phyloP scores from a whole-genome alignment of 2,329 filamentous ascomycete genomes.

The Mycogone perniciosa region DNA sequence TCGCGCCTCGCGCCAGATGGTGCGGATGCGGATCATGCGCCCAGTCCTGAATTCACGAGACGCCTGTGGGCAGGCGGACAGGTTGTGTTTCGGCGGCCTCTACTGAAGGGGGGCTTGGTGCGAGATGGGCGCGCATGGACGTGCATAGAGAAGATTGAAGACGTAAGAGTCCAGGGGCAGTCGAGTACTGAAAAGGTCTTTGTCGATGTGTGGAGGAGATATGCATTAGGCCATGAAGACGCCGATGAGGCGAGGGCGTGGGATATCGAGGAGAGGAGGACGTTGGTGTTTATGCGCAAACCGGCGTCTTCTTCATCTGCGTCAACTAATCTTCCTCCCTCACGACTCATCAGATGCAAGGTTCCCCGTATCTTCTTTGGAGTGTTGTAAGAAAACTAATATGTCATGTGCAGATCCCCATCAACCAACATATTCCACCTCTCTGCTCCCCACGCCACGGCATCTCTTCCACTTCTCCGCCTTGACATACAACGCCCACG shows the following conservation, averaged over 20 bases:
- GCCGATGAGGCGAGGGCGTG: conserved; percentile 13
- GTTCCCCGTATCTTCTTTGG: background rate
- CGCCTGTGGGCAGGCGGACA: conserved; percentile 87
- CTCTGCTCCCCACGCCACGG: conserved; percentile 57
- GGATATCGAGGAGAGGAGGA: conserved; percentile 42
- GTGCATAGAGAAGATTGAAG: conserved; percentile 42
- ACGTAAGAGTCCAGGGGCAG: conserved; percentile 29
- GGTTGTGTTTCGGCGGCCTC: conserved; percentile 45
- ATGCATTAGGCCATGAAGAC: conserved; percentile 27
- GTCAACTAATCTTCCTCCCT: conserved; percentile 3
- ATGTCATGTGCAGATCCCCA: conserved; percentile 25
- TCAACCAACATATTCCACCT: conserved; percentile 35
- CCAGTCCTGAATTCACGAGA: conserved; percentile 63
- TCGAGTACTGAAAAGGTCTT: conserved; percentile 38
- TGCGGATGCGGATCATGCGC: conserved; percentile 73
- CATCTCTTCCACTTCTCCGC: conserved; percentile 89
- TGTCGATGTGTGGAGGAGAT: conserved; percentile 45
- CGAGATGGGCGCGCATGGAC: conserved; percentile 34
- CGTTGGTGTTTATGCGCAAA: conserved; percentile 47
- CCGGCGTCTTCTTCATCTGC: conserved; percentile 16
- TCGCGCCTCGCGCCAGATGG: conserved; percentile 69
- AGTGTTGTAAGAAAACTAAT: too few species aligned
- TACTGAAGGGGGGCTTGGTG: conserved; percentile 20
- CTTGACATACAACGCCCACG: conserved; percentile 86
- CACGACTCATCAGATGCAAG: conserved; percentile 25